These are phyloP conservation scores for Candida sanyiensis DNA, from an alignment of 805 yeast species.

Conservation along the genomic window DNA sequence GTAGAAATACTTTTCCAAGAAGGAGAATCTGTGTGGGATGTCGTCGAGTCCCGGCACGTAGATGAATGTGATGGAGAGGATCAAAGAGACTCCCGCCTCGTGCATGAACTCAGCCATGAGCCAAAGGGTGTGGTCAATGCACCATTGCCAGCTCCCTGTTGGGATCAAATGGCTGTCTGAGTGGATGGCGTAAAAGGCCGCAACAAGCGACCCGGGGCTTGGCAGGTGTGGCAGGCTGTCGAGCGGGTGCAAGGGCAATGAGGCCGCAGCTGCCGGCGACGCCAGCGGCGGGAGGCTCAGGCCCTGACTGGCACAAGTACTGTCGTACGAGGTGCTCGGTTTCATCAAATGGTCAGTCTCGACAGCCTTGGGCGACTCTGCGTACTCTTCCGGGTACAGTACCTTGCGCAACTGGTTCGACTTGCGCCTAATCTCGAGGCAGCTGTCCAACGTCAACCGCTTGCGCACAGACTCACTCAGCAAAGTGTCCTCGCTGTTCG, in stretches of 20 bases:
- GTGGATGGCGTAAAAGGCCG: slow-evolving; percentile 6
- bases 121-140: slow-evolving; percentile 8
- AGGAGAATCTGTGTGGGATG: slow-evolving; percentile 25
- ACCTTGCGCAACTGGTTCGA: slow-evolving; percentile 20
- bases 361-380: background rate
- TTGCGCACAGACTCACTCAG: slow-evolving; percentile 22
- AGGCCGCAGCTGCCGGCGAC: background rate
- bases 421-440: slow-evolving; percentile 31
- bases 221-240: background rate
- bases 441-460: slow-evolving; percentile 31
- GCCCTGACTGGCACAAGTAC: background rate
- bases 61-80: slow-evolving; percentile 35
- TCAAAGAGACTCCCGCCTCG: slow-evolving; percentile 31
- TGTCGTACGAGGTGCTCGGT: slow-evolving; percentile 1
- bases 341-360: background rate
- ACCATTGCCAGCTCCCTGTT: slow-evolving; percentile 15
- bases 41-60: slow-evolving; percentile 33
- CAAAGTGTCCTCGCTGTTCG: slow-evolving; percentile 12
- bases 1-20: slow-evolving; percentile 30
- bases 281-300: background rate
- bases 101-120: slow-evolving; percentile 15
- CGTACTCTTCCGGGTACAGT: slow-evolving; percentile 15
- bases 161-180: slow-evolving; percentile 7
- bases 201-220: slow-evolving; percentile 9
- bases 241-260: background rate